Evolutionary conservation across 805 yeast genomes (phyloP).

Genomic region (Ogataea haglerorum): DNA sequence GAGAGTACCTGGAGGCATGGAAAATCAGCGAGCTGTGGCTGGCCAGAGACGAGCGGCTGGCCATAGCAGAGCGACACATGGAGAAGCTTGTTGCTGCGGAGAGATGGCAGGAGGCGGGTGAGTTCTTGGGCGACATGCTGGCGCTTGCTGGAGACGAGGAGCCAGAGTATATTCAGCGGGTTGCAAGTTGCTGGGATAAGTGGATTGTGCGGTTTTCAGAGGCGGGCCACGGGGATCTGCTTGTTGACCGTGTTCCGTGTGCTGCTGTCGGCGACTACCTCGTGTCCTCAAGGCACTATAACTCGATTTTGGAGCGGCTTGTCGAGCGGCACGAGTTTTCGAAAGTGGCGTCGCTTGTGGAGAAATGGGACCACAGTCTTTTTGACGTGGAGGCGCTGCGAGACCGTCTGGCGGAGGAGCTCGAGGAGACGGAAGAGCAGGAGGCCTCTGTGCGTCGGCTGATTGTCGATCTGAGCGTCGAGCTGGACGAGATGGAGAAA

Average conservation of each 20-base stretch:
- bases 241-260: constrained; percentile 58
- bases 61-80: constrained; percentile 58
- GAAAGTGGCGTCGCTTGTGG: constrained; percentile 41
- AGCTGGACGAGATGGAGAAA: constrained; percentile 51
- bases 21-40: constrained; percentile 60
- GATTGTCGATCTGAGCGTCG: constrained; percentile 52
- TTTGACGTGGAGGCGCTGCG: constrained; percentile 48
- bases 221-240: constrained; percentile 39
- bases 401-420: constrained; percentile 44
- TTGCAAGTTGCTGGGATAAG: constrained; percentile 55
- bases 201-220: constrained; percentile 56
- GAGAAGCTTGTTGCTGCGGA: constrained; percentile 40
- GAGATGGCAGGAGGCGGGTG: constrained; percentile 56
- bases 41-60: constrained; percentile 45
- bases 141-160: constrained; percentile 20
- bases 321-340: constrained; percentile 34
- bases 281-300: constrained; percentile 41
- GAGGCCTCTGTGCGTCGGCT: constrained; percentile 36
- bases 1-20: constrained; percentile 71
- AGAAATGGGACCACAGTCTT: constrained; percentile 55
- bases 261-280: constrained; percentile 29
- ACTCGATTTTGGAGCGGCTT: constrained; percentile 45
- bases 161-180: constrained; percentile 19
- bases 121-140: constrained; percentile 43
- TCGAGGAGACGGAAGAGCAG: constrained; percentile 12